These are phyloP conservation scores for Prosopis cineraria DNA, from an alignment of 306 rosid species.

Conservation along the genomic window DNA sequence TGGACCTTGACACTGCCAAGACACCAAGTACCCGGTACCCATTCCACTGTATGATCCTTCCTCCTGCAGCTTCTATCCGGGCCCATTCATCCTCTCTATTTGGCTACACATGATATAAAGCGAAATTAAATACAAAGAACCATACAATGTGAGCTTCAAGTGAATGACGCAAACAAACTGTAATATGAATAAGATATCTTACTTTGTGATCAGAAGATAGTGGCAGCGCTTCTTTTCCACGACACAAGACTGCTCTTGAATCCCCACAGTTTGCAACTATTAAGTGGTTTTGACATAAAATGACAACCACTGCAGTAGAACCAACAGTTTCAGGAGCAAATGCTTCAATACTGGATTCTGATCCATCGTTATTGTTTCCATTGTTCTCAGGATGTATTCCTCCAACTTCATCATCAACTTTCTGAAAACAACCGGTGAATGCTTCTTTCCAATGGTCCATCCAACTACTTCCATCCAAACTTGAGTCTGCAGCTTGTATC, in stretches of 20 bases:
- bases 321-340: slow-evolving; percentile 73
- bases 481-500: slow-evolving; percentile 47
- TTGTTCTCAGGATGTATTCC: slow-evolving; percentile 25
- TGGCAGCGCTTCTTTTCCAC: slow-evolving; percentile 66
- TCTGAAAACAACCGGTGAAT: slow-evolving; percentile 60
- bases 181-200: slow-evolving; percentile 36
- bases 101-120: slow-evolving; percentile 52
- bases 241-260: slow-evolving; percentile 74
- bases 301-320: slow-evolving; percentile 78
- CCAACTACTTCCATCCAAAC: slow-evolving; percentile 38
- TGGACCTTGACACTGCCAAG: slow-evolving; percentile 83
- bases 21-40: slow-evolving; percentile 82
- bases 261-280: slow-evolving; percentile 82
- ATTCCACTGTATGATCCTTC: slow-evolving; percentile 79
- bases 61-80: slow-evolving; percentile 83
- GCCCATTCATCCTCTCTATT: slow-evolving; percentile 70
- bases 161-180: slow-evolving; percentile 8
- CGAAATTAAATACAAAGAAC: slow-evolving; percentile 19
- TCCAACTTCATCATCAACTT: slow-evolving; percentile 69
- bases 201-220: slow-evolving; percentile 83
- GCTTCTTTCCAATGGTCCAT: slow-evolving; percentile 64
- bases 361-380: slow-evolving; percentile 30
- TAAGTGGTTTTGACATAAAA: slow-evolving; percentile 58
- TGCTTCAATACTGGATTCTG: slow-evolving; percentile 39
- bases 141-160: slow-evolving; percentile 28